These are phyloP conservation scores for Globisporangium cystogenes DNA, from an alignment of 352 stramenopile species.

Conservation along the genomic window DNA sequence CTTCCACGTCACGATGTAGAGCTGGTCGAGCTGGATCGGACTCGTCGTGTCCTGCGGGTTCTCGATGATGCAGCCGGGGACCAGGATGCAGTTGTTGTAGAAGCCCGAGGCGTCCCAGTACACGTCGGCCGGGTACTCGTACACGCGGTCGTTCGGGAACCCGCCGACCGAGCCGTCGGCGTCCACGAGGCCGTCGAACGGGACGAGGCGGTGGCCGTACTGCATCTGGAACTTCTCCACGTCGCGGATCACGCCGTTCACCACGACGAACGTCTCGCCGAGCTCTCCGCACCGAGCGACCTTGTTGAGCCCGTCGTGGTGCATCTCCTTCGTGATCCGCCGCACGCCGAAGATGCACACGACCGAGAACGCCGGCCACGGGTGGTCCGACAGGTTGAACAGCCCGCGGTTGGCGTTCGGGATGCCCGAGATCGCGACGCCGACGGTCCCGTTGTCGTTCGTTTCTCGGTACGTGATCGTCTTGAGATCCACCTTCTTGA, in stretches of 20 bases:
- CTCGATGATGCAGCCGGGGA: conserved; percentile 77
- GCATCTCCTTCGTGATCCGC: conserved; percentile 83
- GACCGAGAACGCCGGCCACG: conserved; percentile 84
- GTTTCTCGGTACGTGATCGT: conserved; percentile 82
- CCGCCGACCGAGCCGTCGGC: conserved; percentile 78
- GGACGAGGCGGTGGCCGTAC: conserved; percentile 75
- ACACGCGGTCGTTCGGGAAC: conserved; percentile 85
- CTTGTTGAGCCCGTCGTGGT: conserved; percentile 86
- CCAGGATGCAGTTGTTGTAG: conserved; percentile 90
- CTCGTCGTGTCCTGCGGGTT: conserved; percentile 72
- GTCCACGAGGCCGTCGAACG: conserved; percentile 81
- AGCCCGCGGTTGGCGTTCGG: conserved; percentile 74
- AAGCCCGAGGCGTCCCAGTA: conserved; percentile 87
- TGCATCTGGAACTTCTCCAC: conserved; percentile 88
- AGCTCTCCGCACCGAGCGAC: conserved; percentile 79
- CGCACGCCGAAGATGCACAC: conserved; percentile 86
- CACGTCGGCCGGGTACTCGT: conserved; percentile 78
- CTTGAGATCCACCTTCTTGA: conserved; percentile 82
- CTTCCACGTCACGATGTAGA: conserved; percentile 89
- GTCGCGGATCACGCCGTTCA: conserved; percentile 80
- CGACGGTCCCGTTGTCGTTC: conserved; percentile 86
- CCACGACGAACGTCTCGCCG: conserved; percentile 84
- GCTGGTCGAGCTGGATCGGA: conserved; percentile 75
- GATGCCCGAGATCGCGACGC: conserved; percentile 77
- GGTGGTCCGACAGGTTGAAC: conserved; percentile 76